These are phyloP conservation scores for Eimeria falciformis DNA, from an alignment of 169 alveolate species.

Conservation along the genomic window DNA sequence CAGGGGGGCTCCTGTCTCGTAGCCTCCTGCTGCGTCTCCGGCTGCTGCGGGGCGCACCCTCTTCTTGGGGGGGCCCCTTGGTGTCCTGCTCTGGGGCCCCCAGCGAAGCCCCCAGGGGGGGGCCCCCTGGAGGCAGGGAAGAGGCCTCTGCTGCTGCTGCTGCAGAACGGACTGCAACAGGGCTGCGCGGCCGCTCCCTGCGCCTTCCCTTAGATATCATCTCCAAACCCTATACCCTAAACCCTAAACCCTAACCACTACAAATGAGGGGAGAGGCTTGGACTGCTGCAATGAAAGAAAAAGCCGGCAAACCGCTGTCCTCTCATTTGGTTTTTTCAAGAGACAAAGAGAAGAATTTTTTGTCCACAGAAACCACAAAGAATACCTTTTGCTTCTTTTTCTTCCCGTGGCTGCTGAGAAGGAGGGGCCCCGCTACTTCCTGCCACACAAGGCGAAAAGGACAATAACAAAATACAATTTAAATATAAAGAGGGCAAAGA, in stretches of 20 bases:
- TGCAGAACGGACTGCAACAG: background rate
- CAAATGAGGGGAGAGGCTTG: background rate
- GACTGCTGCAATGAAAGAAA: no score
- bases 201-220: background rate
- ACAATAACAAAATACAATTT: no score
- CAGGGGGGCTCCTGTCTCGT: slow-evolving; percentile 27
- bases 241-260: background rate
- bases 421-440: no score
- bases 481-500: no score
- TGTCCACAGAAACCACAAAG: no score
- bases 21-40: slow-evolving; percentile 50
- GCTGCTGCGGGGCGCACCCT: slow-evolving; percentile 33
- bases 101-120: background rate
- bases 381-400: no score
- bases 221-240: slow-evolving; percentile 5
- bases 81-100: background rate
- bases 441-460: no score
- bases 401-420: no score
- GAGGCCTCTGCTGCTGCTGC: background rate
- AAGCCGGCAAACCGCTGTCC: no score
- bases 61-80: background rate
- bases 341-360: no score
- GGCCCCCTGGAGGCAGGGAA: slow-evolving; percentile 15
- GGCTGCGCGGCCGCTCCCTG: background rate
- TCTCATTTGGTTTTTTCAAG: no score